Base-by-base conservation (phyloP, 2,329 filamentous ascomycete genomes). In the Rachicladosporium sp. region DNA sequence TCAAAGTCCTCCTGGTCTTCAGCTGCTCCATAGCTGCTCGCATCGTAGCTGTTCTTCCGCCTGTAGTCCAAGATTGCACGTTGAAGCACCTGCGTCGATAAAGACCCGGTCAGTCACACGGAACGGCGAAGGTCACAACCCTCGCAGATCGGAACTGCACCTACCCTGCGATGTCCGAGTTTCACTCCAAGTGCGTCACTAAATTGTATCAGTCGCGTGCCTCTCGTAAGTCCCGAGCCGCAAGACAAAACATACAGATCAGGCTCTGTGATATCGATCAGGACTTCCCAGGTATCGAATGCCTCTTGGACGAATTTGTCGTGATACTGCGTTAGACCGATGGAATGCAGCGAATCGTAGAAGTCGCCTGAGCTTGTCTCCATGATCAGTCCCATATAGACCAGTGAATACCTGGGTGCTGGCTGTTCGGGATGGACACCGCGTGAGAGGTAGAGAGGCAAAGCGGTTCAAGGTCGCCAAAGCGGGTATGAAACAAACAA, bases 231-330 rank as follows among this genome's bases (percentile, higher is more conserved):
- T 19, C 15, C 5, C 15, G 15, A 5, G 5, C 15, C 15, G 5
- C 15, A 19, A 19, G 15, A 19, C 15, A 19, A 19, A 34, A 43
- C 78, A 58, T 61, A 86, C 80, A 91, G 68, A 54, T 91, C 84
- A 15, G 81, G 82, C 60, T 89, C 84, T 44, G 83, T 86, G 39
- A 91, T 87, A 55, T 89, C 83, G 37, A 87, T 68, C 40, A 89
- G 78, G 1, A 80, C 87, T 29, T 86, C 81, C 84, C 84, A 89
- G 8, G 78, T 77, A 59, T 91, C 84, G 58, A 91, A 91, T 3
- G 84, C 84, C 61, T 89, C 82, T 38, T 83, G 76, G 33, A 84
- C 58, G 51, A 91, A 83, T 41, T 69, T 64, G 49, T 79, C 70
- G 43, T 83, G 72, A 64, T 91, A 89, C 62, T 87, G 81, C 63